Percentiles rank a stretch among this genome's conserved stretches.
These are phyloP conservation scores for Serendipita sp. DNA, from an alignment of 768 basidiomycete species.

Conservation along the genomic window DNA sequence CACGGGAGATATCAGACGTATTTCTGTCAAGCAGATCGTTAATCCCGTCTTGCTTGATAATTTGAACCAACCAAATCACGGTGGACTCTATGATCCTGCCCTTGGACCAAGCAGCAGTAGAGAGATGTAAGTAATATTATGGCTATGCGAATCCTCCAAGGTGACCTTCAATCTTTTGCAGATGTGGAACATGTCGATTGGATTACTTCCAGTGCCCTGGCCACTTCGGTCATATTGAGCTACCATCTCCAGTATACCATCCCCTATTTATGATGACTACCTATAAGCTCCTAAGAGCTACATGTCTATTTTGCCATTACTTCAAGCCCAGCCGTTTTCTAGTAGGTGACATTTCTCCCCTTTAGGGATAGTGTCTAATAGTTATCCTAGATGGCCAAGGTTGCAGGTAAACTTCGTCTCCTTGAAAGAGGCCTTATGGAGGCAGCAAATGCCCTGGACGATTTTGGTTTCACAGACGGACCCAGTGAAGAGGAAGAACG, in stretches of 20 bases:
- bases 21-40: slow-evolving; percentile 95
- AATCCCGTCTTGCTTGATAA: slow-evolving; percentile 90
- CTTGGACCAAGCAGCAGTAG: slow-evolving; percentile 78
- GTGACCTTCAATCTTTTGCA: slow-evolving; percentile 21
- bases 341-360: slow-evolving; percentile 27
- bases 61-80: slow-evolving; percentile 76
- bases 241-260: slow-evolving; percentile 90
- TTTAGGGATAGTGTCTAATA: neutral
- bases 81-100: slow-evolving; percentile 89
- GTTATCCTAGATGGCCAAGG: slow-evolving; percentile 52
- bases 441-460: slow-evolving; percentile 62
- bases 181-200: slow-evolving; percentile 85
- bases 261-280: slow-evolving; percentile 89
- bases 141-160: neutral
- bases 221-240: slow-evolving; percentile 94
- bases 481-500: slow-evolving; percentile 24
- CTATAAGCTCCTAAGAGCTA: slow-evolving; percentile 71
- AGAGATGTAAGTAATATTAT: slow-evolving; percentile 58
- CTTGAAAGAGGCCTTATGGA: slow-evolving; percentile 80
- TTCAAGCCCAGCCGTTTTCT: slow-evolving; percentile 67
- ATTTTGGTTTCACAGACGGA: slow-evolving; percentile 30
- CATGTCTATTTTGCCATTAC: slow-evolving; percentile 86
- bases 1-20: slow-evolving; percentile 70
- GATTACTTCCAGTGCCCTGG: slow-evolving; percentile 93
- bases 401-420: slow-evolving; percentile 69